Percentiles rank a stretch among this genome's conserved stretches.
Conservation (phyloP, 1,139 yeast genomes). For the Pichia sp. region DNA sequence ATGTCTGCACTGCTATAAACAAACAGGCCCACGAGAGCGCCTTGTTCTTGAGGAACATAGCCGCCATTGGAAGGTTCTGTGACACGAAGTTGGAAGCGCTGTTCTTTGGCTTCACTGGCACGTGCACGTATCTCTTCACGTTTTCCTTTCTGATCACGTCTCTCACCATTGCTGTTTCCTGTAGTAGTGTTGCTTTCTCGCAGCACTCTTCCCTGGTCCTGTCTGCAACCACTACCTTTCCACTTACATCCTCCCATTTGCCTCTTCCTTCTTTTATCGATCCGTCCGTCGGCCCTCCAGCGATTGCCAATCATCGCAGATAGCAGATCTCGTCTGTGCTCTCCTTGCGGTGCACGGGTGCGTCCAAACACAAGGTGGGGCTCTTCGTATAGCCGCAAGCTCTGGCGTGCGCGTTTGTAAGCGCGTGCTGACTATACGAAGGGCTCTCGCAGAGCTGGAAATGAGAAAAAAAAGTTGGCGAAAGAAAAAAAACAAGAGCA, state of each 20-base stretch:
- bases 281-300: background rate
- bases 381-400: background rate
- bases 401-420: background rate
- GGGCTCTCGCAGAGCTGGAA: background rate
- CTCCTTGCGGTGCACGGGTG: background rate
- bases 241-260: background rate
- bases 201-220: background rate
- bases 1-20: conserved; percentile 46
- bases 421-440: background rate
- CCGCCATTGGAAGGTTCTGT: conserved; percentile 60
- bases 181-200: too few species aligned
- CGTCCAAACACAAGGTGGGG: background rate
- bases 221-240: too few species aligned
- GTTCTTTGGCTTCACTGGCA: conserved; percentile 45
- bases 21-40: conserved; percentile 49
- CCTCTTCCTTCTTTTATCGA: background rate
- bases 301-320: background rate
- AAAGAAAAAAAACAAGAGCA: background rate
- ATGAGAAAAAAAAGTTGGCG: background rate
- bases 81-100: conserved; percentile 47
- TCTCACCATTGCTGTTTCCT: conserved; percentile 21
- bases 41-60: conserved; percentile 53
- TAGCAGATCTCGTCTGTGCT: background rate
- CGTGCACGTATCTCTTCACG: conserved; percentile 40
- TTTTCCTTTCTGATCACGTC: conserved; percentile 30